phyloP scores from a whole-genome alignment of 2,329 filamentous ascomycete genomes.

The Hymenoscyphus fructigenus region DNA sequence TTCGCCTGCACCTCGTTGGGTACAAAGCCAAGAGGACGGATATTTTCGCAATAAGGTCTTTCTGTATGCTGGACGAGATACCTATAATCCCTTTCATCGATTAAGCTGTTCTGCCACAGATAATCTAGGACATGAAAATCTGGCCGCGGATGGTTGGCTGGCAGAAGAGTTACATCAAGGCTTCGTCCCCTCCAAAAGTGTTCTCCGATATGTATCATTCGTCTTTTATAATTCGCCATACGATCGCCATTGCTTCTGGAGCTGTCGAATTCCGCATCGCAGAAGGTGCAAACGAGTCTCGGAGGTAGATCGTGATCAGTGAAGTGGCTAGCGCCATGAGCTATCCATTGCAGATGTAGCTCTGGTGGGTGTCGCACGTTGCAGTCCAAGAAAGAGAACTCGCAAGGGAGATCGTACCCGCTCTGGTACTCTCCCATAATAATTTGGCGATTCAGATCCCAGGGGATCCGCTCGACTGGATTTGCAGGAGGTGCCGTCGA shows the following conservation, averaged over 20 bases:
- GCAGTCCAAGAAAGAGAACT: constrained; percentile 38
- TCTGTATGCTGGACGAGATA: constrained; percentile 21
- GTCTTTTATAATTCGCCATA: constrained; percentile 27
- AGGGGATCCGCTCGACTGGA: neutral
- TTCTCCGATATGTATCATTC: constrained; percentile 51
- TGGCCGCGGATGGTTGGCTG: constrained; percentile 34
- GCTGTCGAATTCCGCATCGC: constrained; percentile 36
- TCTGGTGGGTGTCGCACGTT: constrained; percentile 39
- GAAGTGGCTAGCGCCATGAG: constrained; percentile 45
- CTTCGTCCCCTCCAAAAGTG: constrained; percentile 39
- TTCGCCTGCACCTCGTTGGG: constrained; percentile 17
- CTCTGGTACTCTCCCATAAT: constrained; percentile 10
- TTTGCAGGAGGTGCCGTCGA: neutral
- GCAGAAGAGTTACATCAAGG: neutral
- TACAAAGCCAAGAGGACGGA: constrained; percentile 16
- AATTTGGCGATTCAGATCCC: neutral
- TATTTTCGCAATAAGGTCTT: constrained; percentile 15
- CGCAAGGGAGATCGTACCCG: constrained; percentile 28
- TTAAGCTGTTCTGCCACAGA: constrained; percentile 32
- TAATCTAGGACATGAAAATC: constrained; percentile 46
- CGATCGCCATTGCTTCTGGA: constrained; percentile 17
- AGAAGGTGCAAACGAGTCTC: constrained; percentile 51
- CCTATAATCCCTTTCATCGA: constrained; percentile 31
- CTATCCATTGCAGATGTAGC: constrained; percentile 45
- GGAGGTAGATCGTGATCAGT: constrained; percentile 36